A percentile compares a stretch with the other conserved stretches of the same genome.
These are phyloP conservation scores for Heterobasidion irregulare DNA, from an alignment of 1,284 basidiomycete species.

Conservation along the genomic window DNA sequence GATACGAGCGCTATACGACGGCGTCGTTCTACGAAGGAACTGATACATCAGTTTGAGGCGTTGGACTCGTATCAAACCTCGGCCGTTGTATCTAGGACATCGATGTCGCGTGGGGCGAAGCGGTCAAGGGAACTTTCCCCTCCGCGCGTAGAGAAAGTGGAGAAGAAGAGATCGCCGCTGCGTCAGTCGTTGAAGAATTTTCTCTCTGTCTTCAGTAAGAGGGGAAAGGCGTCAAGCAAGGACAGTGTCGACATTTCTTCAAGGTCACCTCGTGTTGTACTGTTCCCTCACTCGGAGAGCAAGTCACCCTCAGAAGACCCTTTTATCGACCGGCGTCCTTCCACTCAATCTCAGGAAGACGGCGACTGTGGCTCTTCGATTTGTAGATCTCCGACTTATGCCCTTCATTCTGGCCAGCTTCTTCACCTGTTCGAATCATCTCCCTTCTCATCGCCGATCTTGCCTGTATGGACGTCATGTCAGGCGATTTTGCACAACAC, in stretches of 20 bases:
- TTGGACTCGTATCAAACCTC: constrained; percentile 5
- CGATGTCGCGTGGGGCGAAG: background rate
- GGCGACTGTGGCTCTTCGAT: constrained; percentile 9
- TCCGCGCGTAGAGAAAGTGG: constrained; percentile 6
- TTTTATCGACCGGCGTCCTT: background rate
- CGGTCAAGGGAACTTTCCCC: constrained; percentile 6
- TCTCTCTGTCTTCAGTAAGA: constrained; percentile 56
- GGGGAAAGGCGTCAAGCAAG: constrained; percentile 22
- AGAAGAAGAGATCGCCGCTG: constrained; percentile 35
- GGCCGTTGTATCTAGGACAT: no score
- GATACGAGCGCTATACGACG: constrained; percentile 3
- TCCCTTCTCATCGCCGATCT: constrained; percentile 12
- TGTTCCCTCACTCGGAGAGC: background rate
- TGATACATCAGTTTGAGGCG: constrained; percentile 26
- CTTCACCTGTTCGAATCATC: constrained; percentile 38
- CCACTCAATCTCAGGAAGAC: background rate
- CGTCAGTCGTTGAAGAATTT: constrained; percentile 60
- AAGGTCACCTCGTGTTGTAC: background rate
- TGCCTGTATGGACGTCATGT: constrained; percentile 48
- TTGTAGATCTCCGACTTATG: constrained; percentile 21
- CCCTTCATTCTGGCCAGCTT: constrained; percentile 30
- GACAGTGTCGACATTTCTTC: constrained; percentile 15
- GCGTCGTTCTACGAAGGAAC: constrained; percentile 24
- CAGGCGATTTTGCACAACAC: constrained; percentile 37
- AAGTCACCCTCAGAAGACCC: background rate